Conservation (phyloP, 2,329 filamentous ascomycete genomes). For the Catunica adiposa region DNA sequence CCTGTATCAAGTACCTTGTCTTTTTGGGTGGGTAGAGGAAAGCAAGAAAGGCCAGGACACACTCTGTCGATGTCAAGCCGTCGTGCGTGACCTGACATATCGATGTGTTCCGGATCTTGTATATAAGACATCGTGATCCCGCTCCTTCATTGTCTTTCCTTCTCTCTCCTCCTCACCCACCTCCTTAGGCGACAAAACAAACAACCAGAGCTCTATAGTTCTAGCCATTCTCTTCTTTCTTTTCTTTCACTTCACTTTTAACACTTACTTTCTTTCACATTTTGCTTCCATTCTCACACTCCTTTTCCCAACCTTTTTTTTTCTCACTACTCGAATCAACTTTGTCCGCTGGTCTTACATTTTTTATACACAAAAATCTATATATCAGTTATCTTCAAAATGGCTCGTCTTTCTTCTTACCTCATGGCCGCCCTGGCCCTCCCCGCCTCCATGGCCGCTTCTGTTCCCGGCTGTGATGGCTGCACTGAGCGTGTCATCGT, state of each 20-base stretch:
- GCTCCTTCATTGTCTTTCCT: background rate
- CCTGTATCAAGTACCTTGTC: too few species aligned
- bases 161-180: slow-evolving; percentile 5
- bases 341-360: background rate
- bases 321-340: slow-evolving; percentile 3
- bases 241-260: background rate
- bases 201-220: slow-evolving; percentile 10
- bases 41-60: background rate
- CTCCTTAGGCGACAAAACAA: slow-evolving; percentile 2
- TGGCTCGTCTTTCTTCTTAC: slow-evolving; percentile 6
- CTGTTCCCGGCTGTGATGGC: slow-evolving; percentile 1
- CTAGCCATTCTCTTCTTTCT: slow-evolving; percentile 4
- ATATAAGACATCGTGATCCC: slow-evolving; percentile 5
- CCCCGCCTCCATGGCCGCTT: slow-evolving; percentile 4
- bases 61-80: background rate
- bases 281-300: background rate
- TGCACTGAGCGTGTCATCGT: background rate
- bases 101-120: background rate
- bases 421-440: slow-evolving; percentile 9
- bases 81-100: background rate
- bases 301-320: slow-evolving; percentile 1
- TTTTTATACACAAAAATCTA: background rate
- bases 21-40: background rate
- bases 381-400: background rate
- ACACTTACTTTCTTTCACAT: background rate